Conservation (phyloP, 2,329 filamentous ascomycete species). For the Botrytis fragariae region DNA sequence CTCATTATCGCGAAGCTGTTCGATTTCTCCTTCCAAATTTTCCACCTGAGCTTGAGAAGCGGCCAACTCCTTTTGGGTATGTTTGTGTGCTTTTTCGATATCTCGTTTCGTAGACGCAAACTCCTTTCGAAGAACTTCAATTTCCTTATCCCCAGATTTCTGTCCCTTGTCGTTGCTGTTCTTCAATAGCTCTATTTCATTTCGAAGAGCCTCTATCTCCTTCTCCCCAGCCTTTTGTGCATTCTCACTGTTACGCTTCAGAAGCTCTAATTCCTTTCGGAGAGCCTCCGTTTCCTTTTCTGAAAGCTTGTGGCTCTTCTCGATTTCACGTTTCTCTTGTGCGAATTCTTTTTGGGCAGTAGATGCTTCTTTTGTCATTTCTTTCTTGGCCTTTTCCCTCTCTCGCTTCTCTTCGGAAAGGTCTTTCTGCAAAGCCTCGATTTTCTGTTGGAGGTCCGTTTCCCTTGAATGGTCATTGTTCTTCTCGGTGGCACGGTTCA, state of each 20-base stretch:
- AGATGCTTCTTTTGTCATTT: slow-evolving; percentile 41
- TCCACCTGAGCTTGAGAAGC: slow-evolving; percentile 61
- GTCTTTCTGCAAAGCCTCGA: slow-evolving; percentile 41
- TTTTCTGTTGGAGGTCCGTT: slow-evolving; percentile 43
- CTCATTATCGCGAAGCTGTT: slow-evolving; percentile 39
- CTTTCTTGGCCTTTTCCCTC: slow-evolving; percentile 32
- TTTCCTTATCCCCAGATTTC: slow-evolving; percentile 49
- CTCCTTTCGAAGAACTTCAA: slow-evolving; percentile 41
- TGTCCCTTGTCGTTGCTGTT: slow-evolving; percentile 45
- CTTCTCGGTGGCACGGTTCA: slow-evolving; percentile 53
- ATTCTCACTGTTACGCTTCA: slow-evolving; percentile 43
- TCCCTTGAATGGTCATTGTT: slow-evolving; percentile 44
- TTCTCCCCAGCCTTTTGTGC: slow-evolving; percentile 39
- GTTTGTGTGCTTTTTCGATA: slow-evolving; percentile 30
- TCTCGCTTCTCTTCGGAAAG: slow-evolving; percentile 38
- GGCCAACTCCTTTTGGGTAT: slow-evolving; percentile 34
- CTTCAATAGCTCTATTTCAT: slow-evolving; percentile 41
- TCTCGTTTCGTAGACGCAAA: slow-evolving; percentile 38
- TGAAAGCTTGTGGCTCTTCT: slow-evolving; percentile 27
- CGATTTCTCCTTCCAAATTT: slow-evolving; percentile 39
- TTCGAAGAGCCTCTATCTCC: slow-evolving; percentile 36
- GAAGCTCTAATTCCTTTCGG: slow-evolving; percentile 38
- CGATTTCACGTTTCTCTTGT: slow-evolving; percentile 35
- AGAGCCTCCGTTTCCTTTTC: slow-evolving; percentile 36
- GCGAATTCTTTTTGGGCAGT: slow-evolving; percentile 40